Evolutionary conservation across 1,284 basidiomycete species (phyloP).

Genomic region (Cryptococcus neoformans): DNA sequence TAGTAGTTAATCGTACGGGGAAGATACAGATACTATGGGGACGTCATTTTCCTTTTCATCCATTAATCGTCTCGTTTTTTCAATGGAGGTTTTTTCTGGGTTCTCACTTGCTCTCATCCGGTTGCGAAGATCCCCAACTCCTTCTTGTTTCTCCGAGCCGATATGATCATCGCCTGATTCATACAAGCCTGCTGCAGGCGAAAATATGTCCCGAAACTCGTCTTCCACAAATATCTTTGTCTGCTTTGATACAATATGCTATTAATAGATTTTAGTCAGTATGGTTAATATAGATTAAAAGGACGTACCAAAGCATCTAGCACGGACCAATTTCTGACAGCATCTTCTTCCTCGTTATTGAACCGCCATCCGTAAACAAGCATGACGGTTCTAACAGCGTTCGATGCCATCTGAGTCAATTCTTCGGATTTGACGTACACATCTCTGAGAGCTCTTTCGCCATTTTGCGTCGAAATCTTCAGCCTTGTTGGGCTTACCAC

Average conservation of each 20-base stretch:
- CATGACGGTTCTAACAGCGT: slow-evolving; percentile 17
- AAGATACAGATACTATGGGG: slow-evolving; percentile 5
- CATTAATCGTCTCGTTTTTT: not conserved
- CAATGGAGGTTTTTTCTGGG: not conserved
- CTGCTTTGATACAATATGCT: slow-evolving; percentile 35
- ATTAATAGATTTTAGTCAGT: not conserved
- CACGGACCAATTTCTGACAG: slow-evolving; percentile 25
- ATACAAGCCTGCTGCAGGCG: slow-evolving; percentile 9
- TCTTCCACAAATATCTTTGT: slow-evolving; percentile 35
- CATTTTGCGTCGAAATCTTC: not conserved
- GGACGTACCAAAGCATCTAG: slow-evolving; percentile 37
- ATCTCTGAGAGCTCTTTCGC: slow-evolving; percentile 8
- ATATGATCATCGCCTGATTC: no score
- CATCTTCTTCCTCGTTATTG: slow-evolving; percentile 13
- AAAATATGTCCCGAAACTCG: slow-evolving; percentile 35
- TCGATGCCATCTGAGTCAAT: slow-evolving; percentile 10
- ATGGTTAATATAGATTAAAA: not conserved
- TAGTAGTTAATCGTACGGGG: no score
- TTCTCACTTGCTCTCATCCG: not conserved
- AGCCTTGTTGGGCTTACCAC: no score
- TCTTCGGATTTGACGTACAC: slow-evolving; percentile 10
- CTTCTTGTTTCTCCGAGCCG: no score
- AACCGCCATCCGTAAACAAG: slow-evolving; percentile 31
- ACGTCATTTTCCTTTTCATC: not conserved
- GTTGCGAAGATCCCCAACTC: no score